Evolutionary conservation across 164 flowering plant species (phyloP), one percentile per base, ranked within the genome.

Genomic region (Tinospora cordifolia): DNA sequence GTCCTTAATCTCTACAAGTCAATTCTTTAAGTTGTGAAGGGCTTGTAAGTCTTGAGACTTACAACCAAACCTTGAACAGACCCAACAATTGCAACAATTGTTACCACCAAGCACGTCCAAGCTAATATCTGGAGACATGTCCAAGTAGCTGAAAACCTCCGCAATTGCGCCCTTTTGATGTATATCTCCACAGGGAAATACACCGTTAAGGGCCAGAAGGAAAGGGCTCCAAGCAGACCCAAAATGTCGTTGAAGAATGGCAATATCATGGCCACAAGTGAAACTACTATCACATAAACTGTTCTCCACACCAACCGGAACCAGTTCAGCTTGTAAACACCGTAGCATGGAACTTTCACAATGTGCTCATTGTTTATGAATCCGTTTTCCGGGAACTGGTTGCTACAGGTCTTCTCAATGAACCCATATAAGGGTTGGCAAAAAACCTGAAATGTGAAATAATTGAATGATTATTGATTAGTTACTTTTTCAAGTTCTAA

Each of bases 171-270:
- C 44, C 75, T 82, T 6, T 83, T 84, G 30, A 93, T 84, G 87
- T 91, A 80, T 96, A 93, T 93, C 75, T 93, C 98, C 15, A 87
- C 71, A 0, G 98, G 98, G 69, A 93, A 93, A 67, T 93, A 93
- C 5, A 91, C 97, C 0, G 98, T 91, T 59, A 93, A 67, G 0
- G 98, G 98, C 82, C 86, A 93, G 66, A 90, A 93, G 0, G 90
- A 80, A 3, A 75, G 79, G 0, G 98, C 93, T 6, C 98, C 98
- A 0, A 93, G 68, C 38, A 93, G 72, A 3, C 93, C 96, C 66
- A 91, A 63, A 71, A 93, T 77, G 51, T 82, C 86, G 62, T 93
- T 93, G 87, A 93, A 93, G 86, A 91, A 93, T 0, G 98, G 98
- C 46, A 91, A 82, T 17, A 86, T 80, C 96, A 93, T 90, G 19